Conservation (phyloP, 495 filamentous ascomycete genomes). For the Neurospora cerealis region DNA sequence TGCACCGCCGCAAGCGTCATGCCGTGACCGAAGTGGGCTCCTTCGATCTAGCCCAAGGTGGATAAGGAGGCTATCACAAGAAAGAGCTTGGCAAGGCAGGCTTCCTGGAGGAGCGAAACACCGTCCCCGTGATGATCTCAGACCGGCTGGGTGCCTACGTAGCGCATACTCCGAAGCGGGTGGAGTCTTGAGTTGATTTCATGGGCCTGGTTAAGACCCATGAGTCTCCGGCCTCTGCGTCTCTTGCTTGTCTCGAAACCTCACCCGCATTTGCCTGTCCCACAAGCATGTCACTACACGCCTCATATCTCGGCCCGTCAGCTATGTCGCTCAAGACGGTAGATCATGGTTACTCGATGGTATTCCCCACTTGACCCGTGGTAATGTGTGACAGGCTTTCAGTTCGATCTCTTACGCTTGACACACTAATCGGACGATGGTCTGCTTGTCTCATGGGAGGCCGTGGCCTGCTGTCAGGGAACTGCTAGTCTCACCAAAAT, state of each 20-base stretch:
- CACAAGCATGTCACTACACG: constrained; percentile 21
- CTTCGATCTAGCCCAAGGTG: constrained; percentile 3
- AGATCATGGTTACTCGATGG: background rate
- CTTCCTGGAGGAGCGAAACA: background rate
- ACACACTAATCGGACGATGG: constrained; percentile 2
- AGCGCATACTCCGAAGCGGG: constrained; percentile 3
- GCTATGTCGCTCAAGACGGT: constrained; percentile 5
- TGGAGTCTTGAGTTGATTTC: background rate
- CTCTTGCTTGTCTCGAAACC: constrained; percentile 14
- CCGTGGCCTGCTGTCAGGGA: constrained; percentile 9
- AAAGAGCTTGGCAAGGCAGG: background rate
- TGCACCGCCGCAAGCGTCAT: constrained; percentile 9
- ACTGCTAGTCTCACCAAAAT: constrained; percentile 10
- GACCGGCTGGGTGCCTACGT: constrained; percentile 4
- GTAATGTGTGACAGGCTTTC: constrained; percentile 10
- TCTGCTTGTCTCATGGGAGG: constrained; percentile 14
- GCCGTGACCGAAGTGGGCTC: constrained; percentile 9
- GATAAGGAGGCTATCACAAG: constrained; percentile 4
- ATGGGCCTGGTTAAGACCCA: background rate
- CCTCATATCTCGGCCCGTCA: constrained; percentile 13
- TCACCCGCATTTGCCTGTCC: constrained; percentile 16
- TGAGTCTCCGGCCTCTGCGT: background rate
- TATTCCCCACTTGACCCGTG: constrained; percentile 9
- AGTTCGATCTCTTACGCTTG: background rate
- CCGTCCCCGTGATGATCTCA: background rate